These are phyloP conservation scores for Coprinellus micaceus DNA, from an alignment of 768 basidiomycete genomes.

Conservation along the genomic window DNA sequence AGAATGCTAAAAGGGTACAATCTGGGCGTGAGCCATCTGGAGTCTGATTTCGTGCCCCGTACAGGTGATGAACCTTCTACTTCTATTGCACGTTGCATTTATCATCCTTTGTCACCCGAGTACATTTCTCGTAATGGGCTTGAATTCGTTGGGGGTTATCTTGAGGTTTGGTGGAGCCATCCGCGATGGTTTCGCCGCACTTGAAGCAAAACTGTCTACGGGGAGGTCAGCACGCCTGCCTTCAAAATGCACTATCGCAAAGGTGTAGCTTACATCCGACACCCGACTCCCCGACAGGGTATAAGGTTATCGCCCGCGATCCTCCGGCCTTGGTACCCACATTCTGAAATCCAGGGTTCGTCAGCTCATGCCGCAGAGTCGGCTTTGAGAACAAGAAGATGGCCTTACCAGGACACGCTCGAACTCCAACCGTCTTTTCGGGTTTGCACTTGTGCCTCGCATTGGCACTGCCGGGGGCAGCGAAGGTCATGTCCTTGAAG, in stretches of 20 bases:
- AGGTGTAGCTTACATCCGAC: neutral
- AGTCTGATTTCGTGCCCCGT: too few species aligned
- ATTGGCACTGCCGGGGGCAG: neutral
- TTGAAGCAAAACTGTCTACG: neutral
- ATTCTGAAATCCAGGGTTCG: neutral
- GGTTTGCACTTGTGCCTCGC: slow-evolving; percentile 5
- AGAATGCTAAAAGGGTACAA: too few species aligned
- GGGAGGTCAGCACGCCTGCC: neutral
- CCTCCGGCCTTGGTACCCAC: neutral
- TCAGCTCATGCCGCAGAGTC: too few species aligned
- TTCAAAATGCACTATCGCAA: neutral
- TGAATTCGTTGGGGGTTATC: neutral
- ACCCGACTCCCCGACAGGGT: neutral
- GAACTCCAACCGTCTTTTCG: neutral
- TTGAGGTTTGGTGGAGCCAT: neutral
- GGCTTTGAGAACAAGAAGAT: neutral
- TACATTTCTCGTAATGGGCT: neutral
- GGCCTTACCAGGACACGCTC: slow-evolving; percentile 6
- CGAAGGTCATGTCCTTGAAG: neutral
- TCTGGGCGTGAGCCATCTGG: too few species aligned
- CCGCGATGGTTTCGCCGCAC: neutral
- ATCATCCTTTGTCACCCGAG: neutral
- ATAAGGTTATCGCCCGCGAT: neutral
- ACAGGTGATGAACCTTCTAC: too few species aligned
- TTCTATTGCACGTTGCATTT: neutral